Evolutionary conservation across 192 early-diverging fungal species (phyloP), one percentile per base, ranked within the genome.

Genomic region (Umbelopsis vinacea): DNA sequence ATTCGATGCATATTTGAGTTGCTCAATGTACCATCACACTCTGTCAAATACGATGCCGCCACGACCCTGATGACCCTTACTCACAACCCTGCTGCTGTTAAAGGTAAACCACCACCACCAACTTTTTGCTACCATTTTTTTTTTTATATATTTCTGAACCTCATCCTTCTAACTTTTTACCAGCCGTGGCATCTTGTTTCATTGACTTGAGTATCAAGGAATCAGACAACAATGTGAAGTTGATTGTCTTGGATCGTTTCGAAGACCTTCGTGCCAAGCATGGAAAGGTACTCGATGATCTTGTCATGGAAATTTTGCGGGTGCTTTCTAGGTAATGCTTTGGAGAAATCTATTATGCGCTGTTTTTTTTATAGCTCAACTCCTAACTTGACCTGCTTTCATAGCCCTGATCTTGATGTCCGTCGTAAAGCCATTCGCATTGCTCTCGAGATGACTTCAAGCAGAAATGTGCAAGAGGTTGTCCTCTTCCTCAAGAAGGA

Each of bases 21-120:
- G 71, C 84, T 99, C 54, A 86, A 89, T 47, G 87, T 93, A 24
- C 74, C 91, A 17, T 89, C 95, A 14, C 90, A 89, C 76, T 90
- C 97, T 21, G 98, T 99, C 72, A 95, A 97, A 75, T 99, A 97
- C 79, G 98, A 99, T 79, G 98, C 98, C 9, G 98, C 98, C 17
- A 90, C 90, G 55, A 95, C 97, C 21, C 81, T 99, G 67, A 92
- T 98, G 52, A 85, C 86, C 24, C 84, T 99, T 46, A 94, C 97
- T 14, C 88, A 90, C 29, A 94, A 96, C 75, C 87, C 94, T 45
- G 88, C 91, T 7, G 97, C 96, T 22, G 88, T 99, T 69, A 97
- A 96, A 83, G 91, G 89, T 90, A 86, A 17, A 9, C 35, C 40
- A 11, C 5, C 11, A 12, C 3, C 5, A 43, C 47, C 48, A 15